phyloP scores from a whole-genome alignment of 495 filamentous ascomycete species.

The Penicillium mononematosum region DNA sequence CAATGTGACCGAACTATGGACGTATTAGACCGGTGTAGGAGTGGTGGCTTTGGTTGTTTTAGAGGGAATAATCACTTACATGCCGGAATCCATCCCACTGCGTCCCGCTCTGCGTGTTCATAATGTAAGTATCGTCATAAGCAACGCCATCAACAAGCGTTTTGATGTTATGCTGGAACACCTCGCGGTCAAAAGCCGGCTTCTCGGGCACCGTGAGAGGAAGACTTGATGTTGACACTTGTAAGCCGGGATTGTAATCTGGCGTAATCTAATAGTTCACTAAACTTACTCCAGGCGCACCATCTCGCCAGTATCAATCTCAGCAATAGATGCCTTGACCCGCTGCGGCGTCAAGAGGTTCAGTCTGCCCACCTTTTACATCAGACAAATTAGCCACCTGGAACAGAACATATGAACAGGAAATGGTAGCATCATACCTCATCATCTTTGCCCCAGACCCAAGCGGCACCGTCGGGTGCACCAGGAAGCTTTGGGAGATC shows the following conservation, averaged over 20 bases:
- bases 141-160: slow-evolving; percentile 36
- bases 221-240: slow-evolving; percentile 37
- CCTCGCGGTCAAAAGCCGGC: slow-evolving; percentile 51
- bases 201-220: slow-evolving; percentile 52
- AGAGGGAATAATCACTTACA: slow-evolving; percentile 29
- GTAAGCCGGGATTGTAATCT: background rate
- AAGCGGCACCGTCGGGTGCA: slow-evolving; percentile 52
- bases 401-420: background rate
- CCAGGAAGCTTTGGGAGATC: slow-evolving; percentile 49
- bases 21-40: background rate
- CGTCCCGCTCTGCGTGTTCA: slow-evolving; percentile 71
- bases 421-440: slow-evolving; percentile 33
- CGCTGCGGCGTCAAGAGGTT: slow-evolving; percentile 59
- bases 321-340: slow-evolving; percentile 48
- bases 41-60: no score
- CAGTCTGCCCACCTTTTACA: slow-evolving; percentile 49
- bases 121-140: slow-evolving; percentile 60
- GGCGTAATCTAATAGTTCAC: background rate
- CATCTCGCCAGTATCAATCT: slow-evolving; percentile 56
- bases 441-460: slow-evolving; percentile 65
- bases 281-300: slow-evolving; percentile 44
- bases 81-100: slow-evolving; percentile 78
- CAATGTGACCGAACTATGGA: slow-evolving; percentile 41
- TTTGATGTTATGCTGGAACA: slow-evolving; percentile 55
- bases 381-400: slow-evolving; percentile 1